Base-by-base conservation (phyloP, 108 stramenopile genomes). In the Conticribra guillardii region DNA sequence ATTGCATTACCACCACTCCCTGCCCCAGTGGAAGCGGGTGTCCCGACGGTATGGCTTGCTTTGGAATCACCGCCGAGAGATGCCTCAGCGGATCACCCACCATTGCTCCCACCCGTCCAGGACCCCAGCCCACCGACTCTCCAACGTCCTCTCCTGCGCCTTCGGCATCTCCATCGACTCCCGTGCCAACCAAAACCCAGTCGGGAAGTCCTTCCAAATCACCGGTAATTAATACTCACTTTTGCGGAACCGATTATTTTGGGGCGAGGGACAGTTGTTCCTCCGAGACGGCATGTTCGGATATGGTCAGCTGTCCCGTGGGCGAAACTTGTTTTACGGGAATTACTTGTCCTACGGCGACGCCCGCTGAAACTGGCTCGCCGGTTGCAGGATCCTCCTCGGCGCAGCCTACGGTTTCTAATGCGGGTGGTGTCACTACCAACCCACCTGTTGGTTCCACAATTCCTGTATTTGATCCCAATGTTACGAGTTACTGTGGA, bases 1-100 rank as follows among this genome's bases (percentile, higher is more conserved):
- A 29, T 5, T 57, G 56, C 29, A 11, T n/a, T 1, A 32, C 28
- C 7, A 28, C 26, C n/a, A 24, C 27, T 29, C 27, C 28, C 17
- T 57, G 56, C 18, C 56, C 56, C 27, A 57, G 31, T 11, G 56
- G 56, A 57, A 30, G n/a, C 30, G 56, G 56, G 15, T 57, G 56
- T 31, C 29, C 56, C 56, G 56, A 29, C 18, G 56, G 56, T n/a
- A 32, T 32, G 31, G 29, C 56, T 29, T 57, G 56, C 28, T 57
- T 29, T 5, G 29, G 30, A 3, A 29, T n/a, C 1, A 15, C 27
- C 4, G 7, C 30, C 31, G 22, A 14, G 23, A 41, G 11, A 41
- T 41, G 3, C 16, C 28, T 29, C 0, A 57, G 27, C 17, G 56
- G 0, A 32, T 29, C 56, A 1, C 56, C 56, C 7, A 57, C 37